Base-by-base conservation (phyloP, 768 basidiomycete genomes). In the Kwoniella dejecticola region DNA sequence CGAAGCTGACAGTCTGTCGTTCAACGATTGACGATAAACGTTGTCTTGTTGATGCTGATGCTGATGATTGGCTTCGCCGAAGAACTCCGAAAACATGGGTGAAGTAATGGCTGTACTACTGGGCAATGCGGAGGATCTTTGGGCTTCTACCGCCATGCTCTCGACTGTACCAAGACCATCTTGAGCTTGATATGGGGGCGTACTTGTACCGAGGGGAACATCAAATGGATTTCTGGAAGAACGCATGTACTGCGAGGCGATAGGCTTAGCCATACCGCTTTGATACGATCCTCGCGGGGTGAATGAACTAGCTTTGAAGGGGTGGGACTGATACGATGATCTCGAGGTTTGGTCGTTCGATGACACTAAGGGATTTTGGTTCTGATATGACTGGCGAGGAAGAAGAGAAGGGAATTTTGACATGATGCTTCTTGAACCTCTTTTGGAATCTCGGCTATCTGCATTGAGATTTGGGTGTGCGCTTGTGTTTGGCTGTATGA, bases 21-120 rank as follows among this genome's bases (percentile, higher is more conserved):
- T 24, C 15, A 13, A 27, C 24, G 46, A 47, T 47, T 26, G 23
- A 36, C 27, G 24, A 12, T 19, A 11, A 15, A 26, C 17, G 3
- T 27, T 29, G 10, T 13, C 24, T 8, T 21, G n/a, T n/a, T n/a
- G n/a, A n/a, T n/a, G n/a, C n/a, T n/a, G n/a, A n/a, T n/a, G n/a
- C n/a, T n/a, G n/a, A n/a, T n/a, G n/a, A n/a, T n/a, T n/a, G n/a
- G n/a, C 41, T 13, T 13, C 6, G 30, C 15, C n/a, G 29, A 50
- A 50, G n/a, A 50, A 50, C 8, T 50, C 48, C 17, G 48, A 50
- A 10, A 50, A 50, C 48, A 50, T 50, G 6, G 48, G 48, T 50
- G 48, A 50, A 50, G 48, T 50, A 5, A 50, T n/a, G 21, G 48
- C 21, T 4, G 27, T 17, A 21, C 30, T 33, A 26, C 26, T 24